phyloP scores from a whole-genome alignment of 495 filamentous ascomycete species.

The Xylaria grammica region DNA sequence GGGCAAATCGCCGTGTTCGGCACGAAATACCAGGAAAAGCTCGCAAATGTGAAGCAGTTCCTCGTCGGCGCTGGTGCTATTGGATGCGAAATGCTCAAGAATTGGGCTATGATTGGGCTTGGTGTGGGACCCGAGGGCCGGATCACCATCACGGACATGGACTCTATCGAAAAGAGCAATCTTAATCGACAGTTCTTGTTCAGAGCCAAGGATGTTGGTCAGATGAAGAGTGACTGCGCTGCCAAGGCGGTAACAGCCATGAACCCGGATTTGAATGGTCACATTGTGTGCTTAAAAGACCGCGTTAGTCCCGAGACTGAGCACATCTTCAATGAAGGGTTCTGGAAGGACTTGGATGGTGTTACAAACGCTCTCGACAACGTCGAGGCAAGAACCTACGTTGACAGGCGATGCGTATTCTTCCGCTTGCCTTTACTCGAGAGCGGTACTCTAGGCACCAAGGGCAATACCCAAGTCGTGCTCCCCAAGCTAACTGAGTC shows the following conservation, averaged over 20 bases:
- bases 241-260: constrained; percentile 86
- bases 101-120: constrained; percentile 98
- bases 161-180: constrained; percentile 98
- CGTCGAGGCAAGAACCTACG: constrained; percentile 95
- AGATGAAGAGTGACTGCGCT: constrained; percentile 96
- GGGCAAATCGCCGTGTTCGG: constrained; percentile 98
- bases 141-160: constrained; percentile 95
- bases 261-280: constrained; percentile 89
- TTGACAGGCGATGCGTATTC: constrained; percentile 97
- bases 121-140: constrained; percentile 86
- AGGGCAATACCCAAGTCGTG: constrained; percentile 97
- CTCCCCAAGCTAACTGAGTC: constrained; percentile 92
- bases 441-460: constrained; percentile 95
- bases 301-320: constrained; percentile 93
- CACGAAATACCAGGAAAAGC: constrained; percentile 89
- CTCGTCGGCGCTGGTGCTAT: constrained; percentile 97
- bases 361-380: constrained; percentile 99
- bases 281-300: constrained; percentile 84
- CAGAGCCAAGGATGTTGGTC: constrained; percentile 90
- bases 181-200: constrained; percentile 98
- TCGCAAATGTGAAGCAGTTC: constrained; percentile 87
- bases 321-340: constrained; percentile 91
- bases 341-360: constrained; percentile 89
- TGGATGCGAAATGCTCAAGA: constrained; percentile 99
- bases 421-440: constrained; percentile 97